Base-by-base conservation (phyloP, 805 yeast genomes). In the Monosporozyma aquatica region DNA sequence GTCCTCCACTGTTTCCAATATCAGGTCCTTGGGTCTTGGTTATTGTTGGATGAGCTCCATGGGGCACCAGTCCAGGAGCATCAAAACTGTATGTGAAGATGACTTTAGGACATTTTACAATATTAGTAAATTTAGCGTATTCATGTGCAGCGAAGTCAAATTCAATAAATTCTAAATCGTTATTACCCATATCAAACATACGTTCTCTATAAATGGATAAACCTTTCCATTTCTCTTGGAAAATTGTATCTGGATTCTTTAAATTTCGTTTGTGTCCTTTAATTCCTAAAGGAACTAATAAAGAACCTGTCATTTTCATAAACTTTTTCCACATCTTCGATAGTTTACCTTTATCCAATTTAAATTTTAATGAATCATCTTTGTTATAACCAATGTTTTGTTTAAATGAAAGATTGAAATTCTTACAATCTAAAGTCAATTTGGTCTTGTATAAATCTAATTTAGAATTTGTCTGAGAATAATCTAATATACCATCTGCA, bases 71-170 rank as follows among this genome's bases (percentile, higher is more conserved):
- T 0, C 96, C 96, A 0, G 90, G 86, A 3, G 69, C 54, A 57
- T 92, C 97, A 52, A 71, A 82, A 55, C 74, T 78, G 52, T 83
- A 83, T 5, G 69, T 64, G 1, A 86, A 30, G n/a, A 70, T 64
- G 1, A 79, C 68, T 4, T 58, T 58, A 0, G 75, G 73, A 0
- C 92, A 72, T 45, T 80, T 84, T 4, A 87, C 51, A 1, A 92
- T 60, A 38, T 76, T 74, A 6, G 92, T 75, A 47, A 75, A 82
- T 58, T 80, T 83, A 0, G 92, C 97, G 61, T 92, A 92, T 55
- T 92, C 96, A 22, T 76, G 72, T 11, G 62, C 63, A 1, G 57
- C 48, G 3, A 61, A 59, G 22, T 65, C 68, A 44, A 52, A 56
- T 15, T 51, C 53, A 21, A 55, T 53, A 33, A 57, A 58, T n/a